Conservation (phyloP, 2,329 filamentous ascomycete genomes). For the Phialophora verrucosa region DNA sequence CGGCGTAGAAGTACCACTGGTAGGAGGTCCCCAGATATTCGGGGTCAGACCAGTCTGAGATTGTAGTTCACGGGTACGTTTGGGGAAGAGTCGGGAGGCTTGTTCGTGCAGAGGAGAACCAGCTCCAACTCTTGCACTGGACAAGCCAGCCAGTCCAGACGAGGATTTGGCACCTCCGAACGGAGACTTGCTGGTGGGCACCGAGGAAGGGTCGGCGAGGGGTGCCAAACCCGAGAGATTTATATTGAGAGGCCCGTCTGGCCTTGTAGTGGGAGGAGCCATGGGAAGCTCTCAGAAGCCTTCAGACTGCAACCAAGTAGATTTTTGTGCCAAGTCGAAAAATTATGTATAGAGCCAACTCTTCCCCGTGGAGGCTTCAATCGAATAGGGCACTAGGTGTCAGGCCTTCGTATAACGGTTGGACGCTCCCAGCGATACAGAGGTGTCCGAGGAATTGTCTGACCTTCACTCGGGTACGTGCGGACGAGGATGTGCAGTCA, state of each 20-base stretch:
- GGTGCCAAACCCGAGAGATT: constrained; percentile 37
- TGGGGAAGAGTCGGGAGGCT: constrained; percentile 80
- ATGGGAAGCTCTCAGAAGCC: constrained; percentile 27
- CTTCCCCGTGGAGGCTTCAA: not conserved
- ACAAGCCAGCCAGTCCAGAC: constrained; percentile 50
- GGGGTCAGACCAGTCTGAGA: constrained; percentile 86
- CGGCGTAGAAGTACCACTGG: constrained; percentile 93
- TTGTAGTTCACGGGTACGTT: constrained; percentile 97
- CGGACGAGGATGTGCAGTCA: not conserved
- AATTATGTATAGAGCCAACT: constrained; percentile 11
- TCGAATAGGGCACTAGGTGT: not conserved
- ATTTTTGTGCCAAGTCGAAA: constrained; percentile 2
- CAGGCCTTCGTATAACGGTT: constrained; percentile 1
- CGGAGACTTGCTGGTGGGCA: constrained; percentile 37
- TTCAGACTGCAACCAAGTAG: not conserved
- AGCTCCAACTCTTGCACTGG: constrained; percentile 75
- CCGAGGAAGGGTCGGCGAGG: constrained; percentile 31
- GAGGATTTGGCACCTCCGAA: constrained; percentile 37
- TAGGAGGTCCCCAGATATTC: constrained; percentile 90
- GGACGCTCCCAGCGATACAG: not conserved
- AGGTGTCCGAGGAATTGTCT: not conserved
- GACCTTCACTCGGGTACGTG: not conserved
- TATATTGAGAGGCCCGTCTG: constrained; percentile 38
- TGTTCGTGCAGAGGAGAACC: constrained; percentile 97
- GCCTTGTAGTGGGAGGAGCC: constrained; percentile 31